Base-by-base conservation (phyloP, 2,329 filamentous ascomycete species). In the Camillea tinctor region DNA sequence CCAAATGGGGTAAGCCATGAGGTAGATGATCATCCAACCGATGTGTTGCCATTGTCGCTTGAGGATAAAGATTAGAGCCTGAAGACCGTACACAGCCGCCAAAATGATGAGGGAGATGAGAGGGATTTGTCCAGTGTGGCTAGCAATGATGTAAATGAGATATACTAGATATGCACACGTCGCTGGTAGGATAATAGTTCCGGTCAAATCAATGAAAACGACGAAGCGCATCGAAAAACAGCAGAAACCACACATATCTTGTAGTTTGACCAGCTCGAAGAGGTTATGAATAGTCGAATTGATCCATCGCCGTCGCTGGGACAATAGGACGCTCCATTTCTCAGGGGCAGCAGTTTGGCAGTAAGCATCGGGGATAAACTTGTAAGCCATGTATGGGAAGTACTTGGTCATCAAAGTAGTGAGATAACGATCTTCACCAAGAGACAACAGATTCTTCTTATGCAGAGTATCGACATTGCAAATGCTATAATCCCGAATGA, bases 1-100 rank as follows among this genome's bases (percentile, higher is more conserved):
- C 80, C 94, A 97, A 68, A 99, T 90, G 0, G 95, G 95, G 80
- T 91, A 97, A 2, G 95, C 95, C n/a, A 96, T 69, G 64, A 99
- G 84, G 78, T 99, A 99, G 73, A 99, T 98, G 66, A 99, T 89
- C 93, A 99, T 98, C 95, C 95, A 99, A 68, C 95, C 95, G 62
- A 99, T 86, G 73, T 98, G 94, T 75, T 99, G 93, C 95, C 95
- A 99, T 77, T 98, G 92, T 56, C 95, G 85, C 81, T 97, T 97
- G 69, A 98, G 82, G 68, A 98, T 93, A 80, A 99, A 99, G 71
- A 99, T 96, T 62, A 98, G 78, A 2, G 93, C 93, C 73, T 99
- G 95, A 2, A 99, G 86, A 83, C 95, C 95, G 71, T 99, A 99
- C 17, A 97, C 92, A 60, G 86, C 92, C 21, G 89, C 93, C 73